Evolutionary conservation across 768 basidiomycete species (phyloP).

Genomic region (Tricholoma furcatifolium): DNA sequence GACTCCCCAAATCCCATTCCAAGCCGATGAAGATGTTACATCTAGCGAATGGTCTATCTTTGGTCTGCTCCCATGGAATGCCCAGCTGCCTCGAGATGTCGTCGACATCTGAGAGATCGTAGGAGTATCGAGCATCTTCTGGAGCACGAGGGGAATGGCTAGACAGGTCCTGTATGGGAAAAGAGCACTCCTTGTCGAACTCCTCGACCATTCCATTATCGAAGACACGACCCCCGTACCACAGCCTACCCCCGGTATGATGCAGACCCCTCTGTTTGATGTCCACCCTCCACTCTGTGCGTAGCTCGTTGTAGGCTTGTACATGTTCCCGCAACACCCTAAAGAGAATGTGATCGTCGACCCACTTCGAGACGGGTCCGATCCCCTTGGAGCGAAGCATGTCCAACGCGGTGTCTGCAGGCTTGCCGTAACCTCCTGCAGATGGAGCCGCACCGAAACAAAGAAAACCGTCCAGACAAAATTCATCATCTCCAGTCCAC

Average conservation of each 20-base stretch:
- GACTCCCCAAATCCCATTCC: background rate
- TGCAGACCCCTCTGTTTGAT: constrained; percentile 1
- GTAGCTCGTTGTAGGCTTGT: constrained; percentile 17
- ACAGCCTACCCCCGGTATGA: constrained; percentile 9
- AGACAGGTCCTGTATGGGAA: background rate
- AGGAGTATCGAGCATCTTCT: too few species aligned
- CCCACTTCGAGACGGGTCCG: too few species aligned
- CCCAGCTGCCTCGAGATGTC: background rate
- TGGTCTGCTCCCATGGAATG: background rate
- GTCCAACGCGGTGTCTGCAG: constrained; percentile 2
- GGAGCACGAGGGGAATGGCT: background rate
- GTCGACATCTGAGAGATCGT: too few species aligned
- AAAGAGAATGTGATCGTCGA: too few species aligned
- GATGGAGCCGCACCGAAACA: too few species aligned
- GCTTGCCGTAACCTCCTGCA: constrained; percentile 1
- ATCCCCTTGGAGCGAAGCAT: constrained; percentile 22
- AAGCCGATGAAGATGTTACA: constrained; percentile 1
- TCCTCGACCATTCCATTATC: too few species aligned
- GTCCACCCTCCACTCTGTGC: background rate
- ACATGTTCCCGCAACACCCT: constrained; percentile 18
- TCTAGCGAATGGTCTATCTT: background rate
- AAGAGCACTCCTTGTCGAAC: background rate
- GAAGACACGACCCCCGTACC: constrained; percentile 18
- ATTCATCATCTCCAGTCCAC: background rate
- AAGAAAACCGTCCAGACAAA: background rate